Evolutionary conservation across 768 basidiomycete species (phyloP).

Genomic region (Tylopilus intermedius): DNA sequence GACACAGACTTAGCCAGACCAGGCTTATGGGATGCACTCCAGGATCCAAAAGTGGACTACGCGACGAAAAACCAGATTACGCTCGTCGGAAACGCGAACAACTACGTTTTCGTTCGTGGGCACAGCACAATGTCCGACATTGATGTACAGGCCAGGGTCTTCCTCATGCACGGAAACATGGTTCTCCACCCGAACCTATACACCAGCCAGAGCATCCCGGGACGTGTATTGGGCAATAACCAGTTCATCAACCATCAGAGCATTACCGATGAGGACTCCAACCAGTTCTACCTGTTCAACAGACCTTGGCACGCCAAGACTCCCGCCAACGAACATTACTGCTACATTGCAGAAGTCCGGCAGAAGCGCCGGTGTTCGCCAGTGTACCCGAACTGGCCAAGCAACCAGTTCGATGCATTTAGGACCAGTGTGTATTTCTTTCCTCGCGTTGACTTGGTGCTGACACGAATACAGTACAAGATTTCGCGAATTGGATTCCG

Average conservation of each 20-base stretch:
- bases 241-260: neutral
- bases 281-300: constrained; percentile 7
- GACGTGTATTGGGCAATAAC: neutral
- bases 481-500: neutral
- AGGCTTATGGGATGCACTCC: neutral
- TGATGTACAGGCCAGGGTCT: constrained; percentile 8
- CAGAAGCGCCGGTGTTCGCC: constrained; percentile 7
- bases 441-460: neutral
- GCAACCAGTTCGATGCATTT: neutral
- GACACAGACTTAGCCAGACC: neutral
- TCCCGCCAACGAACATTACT: constrained; percentile 6
- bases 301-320: constrained; percentile 1
- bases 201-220: neutral
- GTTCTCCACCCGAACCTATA: neutral
- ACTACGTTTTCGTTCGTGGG: constrained; percentile 10
- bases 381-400: constrained; percentile 4
- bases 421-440: constrained; percentile 1
- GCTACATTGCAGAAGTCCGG: constrained; percentile 5
- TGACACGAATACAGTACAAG: neutral
- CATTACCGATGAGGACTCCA: neutral
- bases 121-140: constrained; percentile 8
- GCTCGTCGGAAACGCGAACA: constrained; percentile 5
- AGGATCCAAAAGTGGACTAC: constrained; percentile 1
- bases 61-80: neutral
- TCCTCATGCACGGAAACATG: neutral